Conservation (phyloP, 768 basidiomycete genomes). For the Termitomyces sp. region DNA sequence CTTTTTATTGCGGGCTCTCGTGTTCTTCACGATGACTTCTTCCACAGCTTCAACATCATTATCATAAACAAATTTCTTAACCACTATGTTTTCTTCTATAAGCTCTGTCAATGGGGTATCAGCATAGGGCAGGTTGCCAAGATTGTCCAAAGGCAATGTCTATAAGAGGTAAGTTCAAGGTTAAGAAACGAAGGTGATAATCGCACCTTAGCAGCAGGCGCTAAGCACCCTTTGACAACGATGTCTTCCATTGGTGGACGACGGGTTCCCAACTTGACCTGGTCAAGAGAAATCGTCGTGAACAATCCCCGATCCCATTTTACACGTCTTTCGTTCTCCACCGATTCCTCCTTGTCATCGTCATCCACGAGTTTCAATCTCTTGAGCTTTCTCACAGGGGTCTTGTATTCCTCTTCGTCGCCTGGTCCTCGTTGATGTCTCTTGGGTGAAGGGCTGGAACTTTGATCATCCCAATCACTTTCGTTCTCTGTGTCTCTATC, state of each 20-base stretch:
- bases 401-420: conserved; percentile 77
- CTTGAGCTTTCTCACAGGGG: conserved; percentile 41
- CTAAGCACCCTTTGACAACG: conserved; percentile 58
- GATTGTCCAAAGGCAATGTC: conserved; percentile 58
- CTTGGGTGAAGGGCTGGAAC: conserved; percentile 11
- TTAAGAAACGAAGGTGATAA: neutral
- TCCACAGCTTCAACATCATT: conserved; percentile 46
- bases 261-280: conserved; percentile 49
- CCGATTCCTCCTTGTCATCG: conserved; percentile 22
- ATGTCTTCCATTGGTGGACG: conserved; percentile 34
- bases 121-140: conserved; percentile 65
- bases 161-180: conserved; percentile 19
- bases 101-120: conserved; percentile 53
- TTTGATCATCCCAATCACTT: conserved; percentile 18
- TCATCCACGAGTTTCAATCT: conserved; percentile 35
- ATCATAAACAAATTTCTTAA: conserved; percentile 80
- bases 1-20: conserved; percentile 54
- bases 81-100: conserved; percentile 57
- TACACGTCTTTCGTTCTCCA: conserved; percentile 48
- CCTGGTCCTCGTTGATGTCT: conserved; percentile 65
- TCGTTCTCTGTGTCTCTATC: conserved; percentile 19
- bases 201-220: conserved; percentile 60
- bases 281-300: conserved; percentile 57
- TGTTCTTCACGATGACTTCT: conserved; percentile 38
- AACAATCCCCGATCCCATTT: conserved; percentile 75